Evolutionary conservation across 805 yeast species (phyloP).

Genomic region (Candida tallmaniae): DNA sequence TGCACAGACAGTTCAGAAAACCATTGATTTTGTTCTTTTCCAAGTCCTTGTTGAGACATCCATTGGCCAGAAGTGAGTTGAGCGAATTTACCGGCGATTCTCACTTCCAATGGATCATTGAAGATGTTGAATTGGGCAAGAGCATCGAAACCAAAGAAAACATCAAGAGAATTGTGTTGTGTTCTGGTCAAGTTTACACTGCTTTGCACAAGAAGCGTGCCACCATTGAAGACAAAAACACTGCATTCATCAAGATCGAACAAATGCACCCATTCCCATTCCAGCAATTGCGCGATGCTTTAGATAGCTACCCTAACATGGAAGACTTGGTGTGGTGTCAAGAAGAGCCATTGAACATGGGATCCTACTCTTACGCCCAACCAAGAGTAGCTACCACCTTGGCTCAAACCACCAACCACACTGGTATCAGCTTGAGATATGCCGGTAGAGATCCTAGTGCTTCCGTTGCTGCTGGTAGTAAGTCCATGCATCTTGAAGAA

Average conservation of each 20-base stretch:
- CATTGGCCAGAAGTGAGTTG: constrained; percentile 85
- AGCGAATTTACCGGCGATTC: constrained; percentile 87
- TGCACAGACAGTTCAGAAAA: constrained; percentile 98
- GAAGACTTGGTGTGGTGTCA: constrained; percentile 95
- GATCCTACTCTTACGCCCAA: constrained; percentile 71
- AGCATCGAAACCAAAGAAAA: constrained; percentile 72
- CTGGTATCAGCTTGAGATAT: constrained; percentile 61
- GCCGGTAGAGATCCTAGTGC: constrained; percentile 99
- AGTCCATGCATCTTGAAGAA: constrained; percentile 81
- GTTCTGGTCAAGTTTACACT: constrained; percentile 93
- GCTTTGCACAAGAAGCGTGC: constrained; percentile 88
- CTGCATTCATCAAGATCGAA: constrained; percentile 87
- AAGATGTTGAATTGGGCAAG: constrained; percentile 83
- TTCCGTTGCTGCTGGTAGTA: constrained; percentile 96
- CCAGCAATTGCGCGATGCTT: constrained; percentile 82
- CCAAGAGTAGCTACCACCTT: constrained; percentile 82
- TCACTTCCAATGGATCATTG: constrained; percentile 93
- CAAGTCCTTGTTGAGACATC: constrained; percentile 91
- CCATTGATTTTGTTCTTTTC: constrained; percentile 87
- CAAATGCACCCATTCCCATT: constrained; percentile 99
- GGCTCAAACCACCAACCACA: constrained; percentile 67
- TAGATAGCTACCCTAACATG: constrained; percentile 73
- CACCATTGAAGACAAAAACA: constrained; percentile 65
- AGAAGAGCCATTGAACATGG: constrained; percentile 99
- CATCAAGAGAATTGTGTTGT: constrained; percentile 79